Conservation (phyloP, 805 yeast species). For the Candida sakaeoensis region DNA sequence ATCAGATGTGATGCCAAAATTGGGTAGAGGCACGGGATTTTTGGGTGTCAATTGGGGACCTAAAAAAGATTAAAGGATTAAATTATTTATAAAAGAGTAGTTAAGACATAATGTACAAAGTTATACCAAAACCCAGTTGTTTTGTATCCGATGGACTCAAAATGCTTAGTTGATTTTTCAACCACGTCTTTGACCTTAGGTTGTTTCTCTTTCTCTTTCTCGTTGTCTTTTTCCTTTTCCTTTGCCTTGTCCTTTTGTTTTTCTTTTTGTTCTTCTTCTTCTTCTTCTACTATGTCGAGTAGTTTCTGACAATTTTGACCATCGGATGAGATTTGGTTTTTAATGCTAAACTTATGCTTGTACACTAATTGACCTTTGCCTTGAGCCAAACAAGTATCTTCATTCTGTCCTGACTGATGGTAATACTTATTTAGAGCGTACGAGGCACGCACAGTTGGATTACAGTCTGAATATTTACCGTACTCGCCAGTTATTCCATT, state of each 20-base stretch:
- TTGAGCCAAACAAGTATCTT: constrained; percentile 22
- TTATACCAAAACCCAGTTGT: constrained; percentile 1
- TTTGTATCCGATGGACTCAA: not conserved
- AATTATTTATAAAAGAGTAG: constrained; percentile 5
- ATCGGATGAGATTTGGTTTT: constrained; percentile 16
- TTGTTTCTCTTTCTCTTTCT: not conserved
- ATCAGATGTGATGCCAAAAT: constrained; percentile 38
- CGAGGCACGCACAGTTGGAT: constrained; percentile 33
- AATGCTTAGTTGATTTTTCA: not conserved
- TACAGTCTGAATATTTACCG: constrained; percentile 41
- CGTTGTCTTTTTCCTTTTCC: not conserved
- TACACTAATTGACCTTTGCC: constrained; percentile 17
- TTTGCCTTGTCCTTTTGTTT: not conserved
- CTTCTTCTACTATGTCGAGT: not conserved
- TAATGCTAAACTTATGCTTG: constrained; percentile 15
- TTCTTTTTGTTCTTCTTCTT: not conserved
- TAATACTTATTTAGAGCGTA: constrained; percentile 37
- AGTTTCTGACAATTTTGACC: constrained; percentile 24
- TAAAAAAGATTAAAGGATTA: constrained; percentile 40
- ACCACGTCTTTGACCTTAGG: not conserved
- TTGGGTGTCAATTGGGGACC: constrained; percentile 89
- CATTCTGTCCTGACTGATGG: constrained; percentile 16
- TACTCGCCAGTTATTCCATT: constrained; percentile 37
- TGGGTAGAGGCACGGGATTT: constrained; percentile 49
- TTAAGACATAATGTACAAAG: not conserved